Evolutionary conservation across 2,329 filamentous ascomycete genomes (phyloP), one percentile per base, ranked within the genome.

Genomic region (Sporothrix mexicana): DNA sequence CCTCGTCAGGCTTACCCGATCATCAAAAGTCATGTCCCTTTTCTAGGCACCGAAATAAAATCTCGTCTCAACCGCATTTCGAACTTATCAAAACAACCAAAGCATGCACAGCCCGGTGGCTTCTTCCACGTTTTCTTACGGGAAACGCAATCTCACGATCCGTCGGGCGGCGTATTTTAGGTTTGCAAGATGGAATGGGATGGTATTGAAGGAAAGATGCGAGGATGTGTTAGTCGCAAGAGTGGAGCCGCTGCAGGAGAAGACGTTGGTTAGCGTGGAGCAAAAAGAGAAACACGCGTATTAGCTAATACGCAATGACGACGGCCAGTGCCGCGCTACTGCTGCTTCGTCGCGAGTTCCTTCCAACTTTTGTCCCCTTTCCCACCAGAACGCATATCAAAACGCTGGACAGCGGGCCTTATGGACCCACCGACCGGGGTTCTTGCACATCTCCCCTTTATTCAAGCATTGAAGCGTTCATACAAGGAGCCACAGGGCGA

Each of bases 291-390:
- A 17, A 43, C 51, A 66, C 62, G 62, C 67, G 67, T 69, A 69
- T 69, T 69, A 69, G 67, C 68, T 70, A 70, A 70, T 70, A 70
- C 68, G 53, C 13, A 23, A 43, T 41, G 47, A 20, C 36, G 51
- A n/a, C 23, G 10, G 13, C 61, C 9, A 25, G n/a, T 4, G 61
- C 61, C 41, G 36, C 61, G 45, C 61, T 47, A 47, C 20, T 25
- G 7, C 10, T 30, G 30, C 30, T 36, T 36, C 30, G 5, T 36
- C 4, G 30, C n/a, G 25, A 45, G 61, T 13, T 45, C 61, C 61
- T 64, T 69, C 66, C 45, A 69, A 69, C 47, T 45, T 53, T 69
- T 57, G 13, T 13, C 10, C 49, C 45, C 49, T 53, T 55, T 69
- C 66, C 20, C 17, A 20, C 51, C n/a, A 20, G 61, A 20, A 53